Base-by-base conservation (phyloP, 257 asterid species). In the Thymus mandschuricus region DNA sequence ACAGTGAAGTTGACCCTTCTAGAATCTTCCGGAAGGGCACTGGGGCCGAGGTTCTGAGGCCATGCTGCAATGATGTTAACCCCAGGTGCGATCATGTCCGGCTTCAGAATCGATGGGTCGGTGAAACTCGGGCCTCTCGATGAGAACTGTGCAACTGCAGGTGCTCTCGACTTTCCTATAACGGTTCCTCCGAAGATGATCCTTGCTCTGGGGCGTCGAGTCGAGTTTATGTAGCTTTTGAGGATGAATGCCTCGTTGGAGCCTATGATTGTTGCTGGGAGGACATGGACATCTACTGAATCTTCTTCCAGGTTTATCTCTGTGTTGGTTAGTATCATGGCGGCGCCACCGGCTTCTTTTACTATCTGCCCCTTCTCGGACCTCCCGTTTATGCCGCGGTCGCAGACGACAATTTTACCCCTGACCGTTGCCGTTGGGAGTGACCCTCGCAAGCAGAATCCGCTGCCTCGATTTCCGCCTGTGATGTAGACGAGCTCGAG, bases 11-110 rank as follows among this genome's bases (percentile, higher is more conserved):
- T 91, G 58, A 81, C 98, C 72, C 92, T 81, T 83, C 98, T 89
- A 69, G 86, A 77, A 79, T 92, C 98, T 72, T 85, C 96, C 1
- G 88, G 90, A 75, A 92, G 95, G 75, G 85, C 92, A n/a, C 88
- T 90, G 0, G 96, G 97, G 67, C 96, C 97, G 8, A 92, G 84
- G 59, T 90, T 92, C 57, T 92, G 93, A 6, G 96, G 98, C 98
- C 97, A 92, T 0, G 97, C 98, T 5, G 96, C 98, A 1, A 92
- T 88, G 41, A 90, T 90, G 84, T 92, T 92, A 11, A 92, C 98
- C 35, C 97, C 97, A 2, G 97, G 96, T 66, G 97, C 98, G 49
- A 90, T 87, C 83, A 92, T 75, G 68, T 92, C 98, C 6, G 97
- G 98, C 76, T 90, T 92, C 57, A 92, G 87, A 34, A 92, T 79